Evolutionary conservation across 164 flowering plant species (phyloP).

Genomic region (Tinospora cordifolia): DNA sequence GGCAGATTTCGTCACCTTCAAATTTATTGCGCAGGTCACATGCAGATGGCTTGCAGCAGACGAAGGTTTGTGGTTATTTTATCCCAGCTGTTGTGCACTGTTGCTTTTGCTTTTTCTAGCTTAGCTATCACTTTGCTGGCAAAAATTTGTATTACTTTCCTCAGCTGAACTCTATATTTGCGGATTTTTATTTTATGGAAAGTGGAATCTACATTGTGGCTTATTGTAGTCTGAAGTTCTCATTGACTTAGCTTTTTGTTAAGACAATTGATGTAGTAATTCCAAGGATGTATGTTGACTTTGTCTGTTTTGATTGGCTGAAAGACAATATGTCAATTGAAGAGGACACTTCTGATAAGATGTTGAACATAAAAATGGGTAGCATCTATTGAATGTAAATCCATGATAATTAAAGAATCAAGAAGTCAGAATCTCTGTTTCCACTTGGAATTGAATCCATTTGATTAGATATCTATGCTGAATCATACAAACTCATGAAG

Average conservation of each 20-base stretch:
- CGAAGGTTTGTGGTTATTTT: conserved; percentile 25
- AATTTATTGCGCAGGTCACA: conserved; percentile 20
- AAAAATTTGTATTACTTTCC: not conserved
- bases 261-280: not conserved
- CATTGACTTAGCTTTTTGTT: not conserved
- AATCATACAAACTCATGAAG: too few species aligned
- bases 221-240: not conserved
- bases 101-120: not conserved
- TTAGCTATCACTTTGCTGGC: not conserved
- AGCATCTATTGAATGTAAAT: not conserved
- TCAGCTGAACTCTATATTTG: not conserved
- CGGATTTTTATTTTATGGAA: not conserved
- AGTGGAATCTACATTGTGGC: not conserved
- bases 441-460: too few species aligned
- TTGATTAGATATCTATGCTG: too few species aligned
- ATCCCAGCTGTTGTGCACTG: not conserved
- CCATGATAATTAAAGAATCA: not conserved
- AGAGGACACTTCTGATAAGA: not conserved
- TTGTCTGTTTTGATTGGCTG: not conserved
- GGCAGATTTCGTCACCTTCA: conserved; percentile 27
- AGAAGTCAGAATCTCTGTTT: too few species aligned
- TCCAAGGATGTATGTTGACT: not conserved
- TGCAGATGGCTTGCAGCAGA: conserved; percentile 21
- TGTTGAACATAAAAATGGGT: too few species aligned
- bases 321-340: not conserved